Evolutionary conservation across 805 yeast species (phyloP), one percentile per base, ranked within the genome.

Genomic region (Gaillardinia entomophila): DNA sequence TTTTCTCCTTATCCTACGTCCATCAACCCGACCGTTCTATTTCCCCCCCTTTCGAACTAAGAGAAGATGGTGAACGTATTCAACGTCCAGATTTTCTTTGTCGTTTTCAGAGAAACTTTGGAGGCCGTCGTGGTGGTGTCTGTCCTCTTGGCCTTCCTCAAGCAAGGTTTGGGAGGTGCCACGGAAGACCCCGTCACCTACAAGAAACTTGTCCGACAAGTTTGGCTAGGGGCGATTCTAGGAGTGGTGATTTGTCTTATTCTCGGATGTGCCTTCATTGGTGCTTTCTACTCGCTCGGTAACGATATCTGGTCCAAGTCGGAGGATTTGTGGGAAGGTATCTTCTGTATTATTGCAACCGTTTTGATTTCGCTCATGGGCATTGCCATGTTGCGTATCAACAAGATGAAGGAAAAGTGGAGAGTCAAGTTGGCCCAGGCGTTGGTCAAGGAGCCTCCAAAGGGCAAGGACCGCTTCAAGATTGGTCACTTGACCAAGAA

Each of bases 401-500:
- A 51, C 43, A 51, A 51, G 38, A 51, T 51, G 56, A 45, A 44
- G 37, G 56, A 49, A 36, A 51, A 51, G 46, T 51, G 56, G 56
- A 45, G 56, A 43, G 42, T 49, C 31, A 51, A 48, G 48, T 44
- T 51, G 43, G 54, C 56, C n/a, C 40, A 36, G 22, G 51, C 56
- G 4, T 40, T 51, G 38, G 26, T 44, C 12, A 43, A 44, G 27
- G 39, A 38, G 25, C 15, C 20, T 15, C 43, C 50, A 11, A 35
- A 36, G n/a, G 35, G 30, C 19, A 43, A 37, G 18, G 46, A 42
- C 27, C 36, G 47, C 13, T 42, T 75, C 51, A 71, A 62, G 42
- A 25, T 81, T 27, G 72, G 79, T 18, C 71, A 70, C 51, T 60
- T 74, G 47, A 46, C 79, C 26, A 78, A 77, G 55, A 86, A 84